phyloP scores from a whole-genome alignment of 2,329 filamentous ascomycete genomes.

The Septoria linicola region DNA sequence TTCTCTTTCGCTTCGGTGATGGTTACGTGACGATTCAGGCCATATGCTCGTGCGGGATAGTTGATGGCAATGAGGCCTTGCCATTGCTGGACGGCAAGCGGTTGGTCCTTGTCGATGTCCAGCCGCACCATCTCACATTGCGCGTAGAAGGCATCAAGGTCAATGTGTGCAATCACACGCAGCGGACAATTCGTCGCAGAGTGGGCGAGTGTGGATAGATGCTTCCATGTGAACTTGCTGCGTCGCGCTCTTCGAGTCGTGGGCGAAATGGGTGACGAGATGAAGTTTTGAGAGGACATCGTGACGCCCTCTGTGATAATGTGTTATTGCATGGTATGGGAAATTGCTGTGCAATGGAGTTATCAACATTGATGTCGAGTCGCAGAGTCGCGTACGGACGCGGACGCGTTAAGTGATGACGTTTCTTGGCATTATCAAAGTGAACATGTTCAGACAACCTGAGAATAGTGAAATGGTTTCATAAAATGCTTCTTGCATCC shows the following conservation, averaged over 20 bases:
- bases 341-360: no score
- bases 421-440: no score
- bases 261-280: constrained; percentile 34
- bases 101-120: constrained; percentile 68
- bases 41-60: constrained; percentile 81
- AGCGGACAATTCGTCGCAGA: constrained; percentile 73
- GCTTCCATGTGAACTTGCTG: constrained; percentile 81
- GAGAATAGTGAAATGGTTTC: no score
- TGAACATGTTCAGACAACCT: no score
- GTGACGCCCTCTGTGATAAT: constrained; percentile 2
- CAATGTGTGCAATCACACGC: constrained; percentile 84
- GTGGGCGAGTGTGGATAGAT: constrained; percentile 72
- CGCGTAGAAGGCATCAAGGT: constrained; percentile 92
- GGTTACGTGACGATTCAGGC: constrained; percentile 75
- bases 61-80: constrained; percentile 94
- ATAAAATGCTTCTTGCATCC: no score
- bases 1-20: constrained; percentile 79
- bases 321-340: constrained; percentile 13
- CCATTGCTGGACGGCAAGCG: constrained; percentile 93
- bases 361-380: no score
- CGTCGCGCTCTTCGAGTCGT: constrained; percentile 34
- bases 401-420: no score
- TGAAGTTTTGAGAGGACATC: constrained; percentile 33
- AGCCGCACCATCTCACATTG: constrained; percentile 94
- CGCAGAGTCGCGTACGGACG: no score